Evolutionary conservation across 805 yeast genomes (phyloP).

Genomic region (Blastobotrys peoriensis): DNA sequence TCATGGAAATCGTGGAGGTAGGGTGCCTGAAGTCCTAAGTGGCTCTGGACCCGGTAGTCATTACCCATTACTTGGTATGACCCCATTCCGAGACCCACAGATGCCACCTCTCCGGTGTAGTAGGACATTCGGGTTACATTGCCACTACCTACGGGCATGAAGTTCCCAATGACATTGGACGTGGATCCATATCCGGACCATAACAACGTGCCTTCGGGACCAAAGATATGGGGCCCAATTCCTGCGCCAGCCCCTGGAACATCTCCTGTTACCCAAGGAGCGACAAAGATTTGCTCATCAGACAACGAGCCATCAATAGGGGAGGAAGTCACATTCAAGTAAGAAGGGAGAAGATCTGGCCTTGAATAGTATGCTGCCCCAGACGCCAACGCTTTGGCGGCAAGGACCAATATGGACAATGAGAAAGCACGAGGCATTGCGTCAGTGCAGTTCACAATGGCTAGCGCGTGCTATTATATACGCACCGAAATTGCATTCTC

Average conservation of each 20-base stretch:
- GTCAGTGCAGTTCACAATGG: no score
- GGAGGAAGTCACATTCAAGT: no score
- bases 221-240: conserved; percentile 1
- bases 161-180: background rate
- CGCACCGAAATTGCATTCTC: no score
- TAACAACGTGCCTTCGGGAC: background rate
- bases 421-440: no score
- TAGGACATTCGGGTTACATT: background rate
- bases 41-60: background rate
- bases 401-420: no score
- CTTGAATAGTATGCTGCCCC: no score
- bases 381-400: no score
- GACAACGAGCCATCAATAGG: no score
- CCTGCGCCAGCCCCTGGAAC: background rate
- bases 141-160: conserved; percentile 1
- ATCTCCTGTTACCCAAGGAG: conserved; percentile 2
- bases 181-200: conserved; percentile 3
- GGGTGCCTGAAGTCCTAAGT: background rate
- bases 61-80: conserved; percentile 1
- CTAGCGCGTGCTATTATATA: no score
- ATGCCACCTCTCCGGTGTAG: background rate
- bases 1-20: conserved; percentile 8
- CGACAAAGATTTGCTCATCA: background rate
- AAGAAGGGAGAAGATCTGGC: no score
- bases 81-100: conserved; percentile 2